Conservation (phyloP, 345 rosid species). For the Dovyalis caffra region DNA sequence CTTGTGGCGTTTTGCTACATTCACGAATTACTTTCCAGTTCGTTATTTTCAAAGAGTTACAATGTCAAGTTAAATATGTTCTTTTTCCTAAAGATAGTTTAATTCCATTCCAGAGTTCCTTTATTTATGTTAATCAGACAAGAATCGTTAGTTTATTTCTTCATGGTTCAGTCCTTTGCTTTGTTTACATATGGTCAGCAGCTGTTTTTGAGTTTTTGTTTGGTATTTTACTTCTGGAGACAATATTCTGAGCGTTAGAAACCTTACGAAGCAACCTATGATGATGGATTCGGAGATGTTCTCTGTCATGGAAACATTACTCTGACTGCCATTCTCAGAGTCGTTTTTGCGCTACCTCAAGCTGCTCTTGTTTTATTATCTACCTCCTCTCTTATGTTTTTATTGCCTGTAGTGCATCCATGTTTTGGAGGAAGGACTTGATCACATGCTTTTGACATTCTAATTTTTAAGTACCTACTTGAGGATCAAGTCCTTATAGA, state of each 20-base stretch:
- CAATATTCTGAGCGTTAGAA: neutral
- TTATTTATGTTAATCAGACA: slow-evolving; percentile 24
- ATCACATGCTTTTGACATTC: neutral
- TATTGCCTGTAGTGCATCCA: neutral
- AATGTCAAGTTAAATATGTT: slow-evolving; percentile 33
- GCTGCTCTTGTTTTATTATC: neutral
- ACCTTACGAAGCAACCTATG: slow-evolving; percentile 10
- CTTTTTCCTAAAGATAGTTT: slow-evolving; percentile 22
- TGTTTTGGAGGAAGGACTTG: neutral
- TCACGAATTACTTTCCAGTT: slow-evolving; percentile 46
- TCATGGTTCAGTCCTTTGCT: slow-evolving; percentile 21
- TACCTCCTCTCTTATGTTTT: neutral
- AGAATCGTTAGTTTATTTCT: slow-evolving; percentile 20
- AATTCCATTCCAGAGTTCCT: slow-evolving; percentile 31
- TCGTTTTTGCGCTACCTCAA: neutral
- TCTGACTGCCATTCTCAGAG: neutral
- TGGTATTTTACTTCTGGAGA: neutral
- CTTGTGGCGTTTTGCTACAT: slow-evolving; percentile 64
- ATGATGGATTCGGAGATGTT: slow-evolving; percentile 2
- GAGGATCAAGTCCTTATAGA: neutral
- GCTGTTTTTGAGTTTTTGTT: slow-evolving; percentile 6
- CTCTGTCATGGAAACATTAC: neutral
- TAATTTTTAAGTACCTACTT: neutral
- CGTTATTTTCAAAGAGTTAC: slow-evolving; percentile 38
- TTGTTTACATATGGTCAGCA: slow-evolving; percentile 6